Evolutionary conservation across 129 eudicot species (phyloP).

Genomic region (Erigeron canadensis): DNA sequence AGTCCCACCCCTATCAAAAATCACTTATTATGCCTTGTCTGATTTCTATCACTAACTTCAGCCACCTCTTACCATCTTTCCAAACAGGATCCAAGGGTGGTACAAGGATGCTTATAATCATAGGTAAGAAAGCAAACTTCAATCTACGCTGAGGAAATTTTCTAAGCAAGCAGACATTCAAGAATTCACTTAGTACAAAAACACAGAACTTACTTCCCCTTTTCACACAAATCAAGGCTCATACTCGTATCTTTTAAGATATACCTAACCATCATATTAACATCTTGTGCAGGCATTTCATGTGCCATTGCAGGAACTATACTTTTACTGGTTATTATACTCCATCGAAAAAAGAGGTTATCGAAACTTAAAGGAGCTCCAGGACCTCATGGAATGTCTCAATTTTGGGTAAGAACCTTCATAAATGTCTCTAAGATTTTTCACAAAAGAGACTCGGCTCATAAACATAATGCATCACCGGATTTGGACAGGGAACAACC

Average conservation of each 20-base stretch:
- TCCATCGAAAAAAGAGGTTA: not conserved
- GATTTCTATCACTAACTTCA: too few species aligned
- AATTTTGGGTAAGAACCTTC: not conserved
- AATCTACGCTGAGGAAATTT: not conserved
- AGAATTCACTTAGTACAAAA: not conserved
- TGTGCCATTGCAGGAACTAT: conserved; percentile 11
- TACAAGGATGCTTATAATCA: conserved; percentile 1
- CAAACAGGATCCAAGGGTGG: conserved; percentile 7
- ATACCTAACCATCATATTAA: not conserved
- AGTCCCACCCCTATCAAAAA: too few species aligned
- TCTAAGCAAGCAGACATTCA: not conserved
- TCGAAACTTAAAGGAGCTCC: not conserved
- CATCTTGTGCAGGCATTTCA: conserved; percentile 21
- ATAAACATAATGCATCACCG: not conserved
- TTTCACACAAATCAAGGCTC: not conserved
- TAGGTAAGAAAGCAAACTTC: conserved; percentile 19
- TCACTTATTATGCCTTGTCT: too few species aligned
- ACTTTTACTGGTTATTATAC: conserved; percentile 7
- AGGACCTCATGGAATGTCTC: not conserved
- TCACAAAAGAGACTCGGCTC: too few species aligned
- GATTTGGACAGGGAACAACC: not conserved
- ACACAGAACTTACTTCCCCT: not conserved
- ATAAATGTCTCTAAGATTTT: not conserved
- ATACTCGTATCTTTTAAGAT: too few species aligned
- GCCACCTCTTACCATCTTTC: not conserved